Evolutionary conservation across 1,284 basidiomycete species (phyloP).

Genomic region (Xerocomus nothofagi): DNA sequence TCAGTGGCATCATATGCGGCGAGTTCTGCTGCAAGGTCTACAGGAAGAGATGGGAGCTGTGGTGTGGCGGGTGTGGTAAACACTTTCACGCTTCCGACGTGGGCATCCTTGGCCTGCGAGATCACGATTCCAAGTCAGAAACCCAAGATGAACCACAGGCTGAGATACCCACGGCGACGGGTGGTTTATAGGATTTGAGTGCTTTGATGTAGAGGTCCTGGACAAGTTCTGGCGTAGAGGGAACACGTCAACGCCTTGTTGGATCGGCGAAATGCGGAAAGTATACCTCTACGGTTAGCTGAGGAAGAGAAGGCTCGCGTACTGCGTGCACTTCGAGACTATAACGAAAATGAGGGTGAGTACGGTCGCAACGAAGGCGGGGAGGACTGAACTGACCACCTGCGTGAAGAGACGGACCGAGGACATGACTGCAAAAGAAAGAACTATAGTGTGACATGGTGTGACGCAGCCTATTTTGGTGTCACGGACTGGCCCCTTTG

Average conservation of each 20-base stretch:
- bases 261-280: constrained; percentile 33
- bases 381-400: constrained; percentile 20
- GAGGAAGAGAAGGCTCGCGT: constrained; percentile 32
- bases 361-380: not conserved
- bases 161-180: constrained; percentile 48
- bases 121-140: not conserved
- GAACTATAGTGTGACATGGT: constrained; percentile 7
- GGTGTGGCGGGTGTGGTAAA: constrained; percentile 72
- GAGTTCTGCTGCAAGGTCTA: constrained; percentile 81
- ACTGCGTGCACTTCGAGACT: constrained; percentile 26
- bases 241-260: constrained; percentile 1
- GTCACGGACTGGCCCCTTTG: constrained; percentile 18
- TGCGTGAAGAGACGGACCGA: constrained; percentile 30
- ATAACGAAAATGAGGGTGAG: constrained; percentile 12
- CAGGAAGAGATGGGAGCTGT: constrained; percentile 66
- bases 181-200: constrained; percentile 86
- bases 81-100: constrained; percentile 76
- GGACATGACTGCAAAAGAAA: constrained; percentile 34
- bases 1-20: constrained; percentile 78
- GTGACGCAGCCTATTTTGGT: constrained; percentile 22
- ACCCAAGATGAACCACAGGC: not conserved
- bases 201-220: constrained; percentile 92
- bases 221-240: constrained; percentile 69
- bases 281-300: constrained; percentile 25
- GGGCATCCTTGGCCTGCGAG: constrained; percentile 76